A percentile compares a stretch with the other conserved stretches of the same genome.
These are phyloP conservation scores for Vanderwaltozyma tropicalis DNA, from an alignment of 805 yeast species.

Conservation along the genomic window DNA sequence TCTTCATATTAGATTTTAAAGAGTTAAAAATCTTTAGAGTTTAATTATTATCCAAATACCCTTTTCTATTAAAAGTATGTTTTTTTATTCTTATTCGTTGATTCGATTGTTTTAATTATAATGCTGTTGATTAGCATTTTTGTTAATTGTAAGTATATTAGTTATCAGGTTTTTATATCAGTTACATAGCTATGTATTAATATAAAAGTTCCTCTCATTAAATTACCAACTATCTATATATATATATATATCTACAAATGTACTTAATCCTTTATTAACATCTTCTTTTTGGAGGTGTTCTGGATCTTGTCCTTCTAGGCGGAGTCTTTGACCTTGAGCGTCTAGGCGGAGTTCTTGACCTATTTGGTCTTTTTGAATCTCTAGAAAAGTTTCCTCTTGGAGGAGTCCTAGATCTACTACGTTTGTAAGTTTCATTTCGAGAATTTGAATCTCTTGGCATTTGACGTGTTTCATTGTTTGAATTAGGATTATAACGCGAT, in stretches of 20 bases:
- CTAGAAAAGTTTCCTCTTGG: too few relatives aligned
- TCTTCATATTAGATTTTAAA: too few relatives aligned
- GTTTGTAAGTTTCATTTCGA: not conserved
- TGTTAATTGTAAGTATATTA: not conserved
- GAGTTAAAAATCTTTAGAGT: too few relatives aligned
- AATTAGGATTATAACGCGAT: not conserved
- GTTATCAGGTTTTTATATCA: too few relatives aligned
- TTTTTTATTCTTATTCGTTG: slow-evolving; percentile 1
- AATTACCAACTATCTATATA: not conserved
- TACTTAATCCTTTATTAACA: not conserved
- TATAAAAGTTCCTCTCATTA: slow-evolving; percentile 6
- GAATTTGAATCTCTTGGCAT: not conserved
- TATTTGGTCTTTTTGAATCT: not conserved
- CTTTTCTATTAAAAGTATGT: slow-evolving; percentile 1
- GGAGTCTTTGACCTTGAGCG: slow-evolving; percentile 5
- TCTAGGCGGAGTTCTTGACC: slow-evolving; percentile 9
- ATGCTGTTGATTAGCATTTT: not conserved
- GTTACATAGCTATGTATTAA: slow-evolving; percentile 6
- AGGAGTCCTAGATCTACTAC: too few relatives aligned
- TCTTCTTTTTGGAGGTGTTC: slow-evolving; percentile 14
- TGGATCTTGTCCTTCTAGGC: slow-evolving; percentile 13
- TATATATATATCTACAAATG: not conserved
- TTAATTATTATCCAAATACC: slow-evolving; percentile 1
- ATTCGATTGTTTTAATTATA: not conserved
- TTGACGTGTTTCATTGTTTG: not conserved